These are phyloP conservation scores for Cytospora piceae DNA, from an alignment of 2,329 filamentous ascomycete species.

Conservation along the genomic window DNA sequence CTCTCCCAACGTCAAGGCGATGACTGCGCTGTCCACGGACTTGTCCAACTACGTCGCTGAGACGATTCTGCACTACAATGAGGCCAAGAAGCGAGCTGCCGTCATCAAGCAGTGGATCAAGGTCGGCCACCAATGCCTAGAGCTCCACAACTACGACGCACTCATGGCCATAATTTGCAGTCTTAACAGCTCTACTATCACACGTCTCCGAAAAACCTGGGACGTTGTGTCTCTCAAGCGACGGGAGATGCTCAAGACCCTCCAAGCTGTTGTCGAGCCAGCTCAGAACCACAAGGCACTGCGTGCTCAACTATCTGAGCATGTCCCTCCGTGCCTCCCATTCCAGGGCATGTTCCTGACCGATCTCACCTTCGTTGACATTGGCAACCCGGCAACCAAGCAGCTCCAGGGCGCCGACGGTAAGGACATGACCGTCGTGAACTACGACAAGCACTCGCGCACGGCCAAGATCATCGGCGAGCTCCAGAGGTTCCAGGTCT, in stretches of 20 bases:
- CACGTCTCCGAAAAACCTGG: constrained; percentile 88
- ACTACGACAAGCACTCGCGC: constrained; percentile 95
- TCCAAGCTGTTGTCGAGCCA: constrained; percentile 86
- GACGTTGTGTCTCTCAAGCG: constrained; percentile 84
- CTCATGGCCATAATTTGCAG: constrained; percentile 97
- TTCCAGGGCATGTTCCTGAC: constrained; percentile 97
- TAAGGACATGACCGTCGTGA: constrained; percentile 76
- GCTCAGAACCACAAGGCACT: constrained; percentile 90
- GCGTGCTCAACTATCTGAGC: constrained; percentile 79
- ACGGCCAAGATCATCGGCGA: constrained; percentile 96
- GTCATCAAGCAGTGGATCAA: constrained; percentile 99
- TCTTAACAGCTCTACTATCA: constrained; percentile 88
- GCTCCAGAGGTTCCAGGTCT: constrained; percentile 93
- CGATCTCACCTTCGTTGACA: constrained; percentile 93
- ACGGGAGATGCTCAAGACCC: constrained; percentile 74
- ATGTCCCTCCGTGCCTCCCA: constrained; percentile 88
- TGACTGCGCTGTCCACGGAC: constrained; percentile 91
- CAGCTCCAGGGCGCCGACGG: constrained; percentile 62
- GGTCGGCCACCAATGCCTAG: constrained; percentile 81
- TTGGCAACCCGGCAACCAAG: constrained; percentile 86
- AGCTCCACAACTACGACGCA: constrained; percentile 93
- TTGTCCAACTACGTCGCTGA: constrained; percentile 91
- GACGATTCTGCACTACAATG: constrained; percentile 84
- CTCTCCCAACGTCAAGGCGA: constrained; percentile 88
- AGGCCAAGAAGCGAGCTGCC: constrained; percentile 86